These are phyloP conservation scores for Chrysochromulina parva DNA, from an alignment of 78 protist species.

Conservation along the genomic window DNA sequence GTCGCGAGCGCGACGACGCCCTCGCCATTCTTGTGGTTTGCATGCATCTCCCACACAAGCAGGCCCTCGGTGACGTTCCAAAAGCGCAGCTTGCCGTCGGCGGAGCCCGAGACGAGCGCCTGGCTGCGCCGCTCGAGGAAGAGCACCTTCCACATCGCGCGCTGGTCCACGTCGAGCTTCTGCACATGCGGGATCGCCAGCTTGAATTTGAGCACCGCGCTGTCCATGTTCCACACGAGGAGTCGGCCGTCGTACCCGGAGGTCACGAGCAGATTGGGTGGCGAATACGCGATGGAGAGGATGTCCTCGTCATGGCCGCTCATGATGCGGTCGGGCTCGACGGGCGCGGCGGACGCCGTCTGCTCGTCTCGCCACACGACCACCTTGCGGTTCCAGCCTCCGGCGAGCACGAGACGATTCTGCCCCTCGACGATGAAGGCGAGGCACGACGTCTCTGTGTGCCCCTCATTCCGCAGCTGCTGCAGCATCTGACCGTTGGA, in stretches of 20 bases:
- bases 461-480: too few species aligned
- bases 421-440: too few species aligned
- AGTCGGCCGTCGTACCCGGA: not conserved
- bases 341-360: not conserved
- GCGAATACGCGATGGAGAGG: not conserved
- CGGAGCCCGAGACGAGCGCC: not conserved
- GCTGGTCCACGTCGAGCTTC: too few species aligned
- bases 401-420: not conserved
- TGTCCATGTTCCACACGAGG: not conserved
- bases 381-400: not conserved
- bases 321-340: not conserved
- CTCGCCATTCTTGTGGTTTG: not conserved
- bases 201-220: too few species aligned
- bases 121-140: too few species aligned
- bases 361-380: not conserved
- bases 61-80: not conserved
- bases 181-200: too few species aligned
- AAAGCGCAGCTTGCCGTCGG: not conserved
- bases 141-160: too few species aligned
- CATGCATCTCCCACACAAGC: too few species aligned
- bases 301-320: not conserved
- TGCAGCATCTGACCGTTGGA: not conserved
- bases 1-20: not conserved
- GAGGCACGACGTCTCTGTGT: too few species aligned
- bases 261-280: not conserved